A percentile compares a stretch with the other conserved stretches of the same genome.
These are phyloP conservation scores for Calocera viscosa DNA, from an alignment of 768 basidiomycete genomes.

Conservation along the genomic window DNA sequence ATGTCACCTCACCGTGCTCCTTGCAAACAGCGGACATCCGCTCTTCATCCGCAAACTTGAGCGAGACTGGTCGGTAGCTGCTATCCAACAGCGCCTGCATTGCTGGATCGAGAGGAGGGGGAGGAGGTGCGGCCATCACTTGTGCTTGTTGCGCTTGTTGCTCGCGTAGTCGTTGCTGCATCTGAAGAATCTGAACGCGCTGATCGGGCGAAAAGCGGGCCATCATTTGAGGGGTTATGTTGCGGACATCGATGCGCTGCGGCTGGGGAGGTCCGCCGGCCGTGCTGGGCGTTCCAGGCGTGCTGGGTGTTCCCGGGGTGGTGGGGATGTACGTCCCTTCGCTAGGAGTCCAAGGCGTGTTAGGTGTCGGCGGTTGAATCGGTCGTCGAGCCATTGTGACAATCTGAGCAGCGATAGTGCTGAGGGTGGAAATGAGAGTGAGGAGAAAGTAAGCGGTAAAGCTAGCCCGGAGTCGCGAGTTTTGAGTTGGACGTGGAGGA, in stretches of 20 bases:
- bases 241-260: conserved; percentile 3
- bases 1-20: conserved; percentile 58
- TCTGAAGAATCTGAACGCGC: not conserved
- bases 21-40: conserved; percentile 47
- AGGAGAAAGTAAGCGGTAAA: not conserved
- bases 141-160: conserved; percentile 13
- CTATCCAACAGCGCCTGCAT: conserved; percentile 68
- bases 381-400: not conserved
- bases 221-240: not conserved
- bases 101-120: conserved; percentile 50
- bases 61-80: conserved; percentile 46
- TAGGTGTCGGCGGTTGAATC: not conserved
- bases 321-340: not conserved
- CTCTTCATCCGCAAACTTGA: conserved; percentile 42
- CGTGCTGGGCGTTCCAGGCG: not conserved
- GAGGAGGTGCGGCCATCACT: conserved; percentile 34
- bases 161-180: conserved; percentile 14
- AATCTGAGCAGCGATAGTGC: not conserved
- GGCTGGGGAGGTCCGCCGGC: not conserved
- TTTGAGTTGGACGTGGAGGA: not conserved
- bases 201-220: not conserved
- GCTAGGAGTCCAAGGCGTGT: not conserved
- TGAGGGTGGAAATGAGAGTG: not conserved
- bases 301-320: not conserved
- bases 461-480: not conserved